Percentiles rank a stretch among this genome's conserved stretches.
These are phyloP conservation scores for Chenopodium album DNA, from an alignment of 148 eudicot species.

Conservation along the genomic window DNA sequence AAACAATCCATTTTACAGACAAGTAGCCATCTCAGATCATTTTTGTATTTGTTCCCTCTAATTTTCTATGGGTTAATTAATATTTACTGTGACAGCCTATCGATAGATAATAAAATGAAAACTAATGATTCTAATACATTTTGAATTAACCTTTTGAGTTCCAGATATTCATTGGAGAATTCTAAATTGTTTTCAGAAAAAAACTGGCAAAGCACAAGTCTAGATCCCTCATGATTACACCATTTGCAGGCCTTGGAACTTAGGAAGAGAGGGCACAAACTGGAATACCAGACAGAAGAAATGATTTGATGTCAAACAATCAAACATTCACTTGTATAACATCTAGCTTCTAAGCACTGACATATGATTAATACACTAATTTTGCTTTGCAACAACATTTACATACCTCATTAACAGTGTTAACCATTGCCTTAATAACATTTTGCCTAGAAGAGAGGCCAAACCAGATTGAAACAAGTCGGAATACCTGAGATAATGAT, in stretches of 20 bases:
- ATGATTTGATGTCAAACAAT: not conserved
- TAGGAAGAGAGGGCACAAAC: not conserved
- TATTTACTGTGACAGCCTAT: too few species aligned
- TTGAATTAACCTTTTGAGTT: too few species aligned
- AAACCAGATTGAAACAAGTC: slow-evolving; percentile 97
- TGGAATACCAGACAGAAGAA: not conserved
- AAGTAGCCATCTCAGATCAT: too few species aligned
- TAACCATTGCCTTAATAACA: slow-evolving; percentile 71
- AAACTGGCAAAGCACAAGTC: not conserved
- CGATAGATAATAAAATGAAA: too few species aligned
- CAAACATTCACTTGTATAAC: not conserved
- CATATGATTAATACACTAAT: not conserved
- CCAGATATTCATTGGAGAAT: not conserved
- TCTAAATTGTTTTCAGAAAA: not conserved
- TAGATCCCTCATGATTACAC: not conserved
- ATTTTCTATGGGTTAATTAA: too few species aligned
- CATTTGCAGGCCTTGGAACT: not conserved
- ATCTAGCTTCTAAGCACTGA: not conserved
- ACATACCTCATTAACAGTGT: slow-evolving; percentile 77
- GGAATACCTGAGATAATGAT: slow-evolving; percentile 69
- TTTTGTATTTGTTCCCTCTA: too few species aligned
- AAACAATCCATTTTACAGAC: too few species aligned
- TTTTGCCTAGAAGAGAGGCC: slow-evolving; percentile 69
- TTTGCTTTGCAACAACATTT: not conserved
- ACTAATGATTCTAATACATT: too few species aligned